Base-by-base conservation (phyloP, 163 green algal species). In the Trebouxia gelatinosa region DNA sequence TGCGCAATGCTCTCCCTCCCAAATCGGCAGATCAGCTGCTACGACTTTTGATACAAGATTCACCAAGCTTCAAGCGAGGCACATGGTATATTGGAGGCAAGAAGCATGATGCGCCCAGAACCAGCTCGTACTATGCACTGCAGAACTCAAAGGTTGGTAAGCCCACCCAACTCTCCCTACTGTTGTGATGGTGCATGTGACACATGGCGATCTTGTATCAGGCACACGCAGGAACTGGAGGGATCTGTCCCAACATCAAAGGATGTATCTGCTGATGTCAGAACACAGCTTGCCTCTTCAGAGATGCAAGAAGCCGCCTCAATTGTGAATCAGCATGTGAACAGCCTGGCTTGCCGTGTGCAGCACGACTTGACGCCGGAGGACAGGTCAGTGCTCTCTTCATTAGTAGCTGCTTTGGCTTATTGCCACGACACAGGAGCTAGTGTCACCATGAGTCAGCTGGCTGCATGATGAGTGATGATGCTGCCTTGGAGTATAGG, bases 1-100 rank as follows among this genome's bases (percentile, higher is more conserved):
- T 87, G 61, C 51, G 65, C n/a, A 16, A 75, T 66, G 80, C 75
- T 19, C 77, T 87, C 77, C 83, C 83, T 11, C 0, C 50, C 0
- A 28, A 77, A 16, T 72, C 85, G 43, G 79, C 83, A 26, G 43
- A 78, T 1, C 21, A 39, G 13, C 43, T 87, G 71, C 65, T 85
- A 17, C 23, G 21, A 28, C 31, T 70, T 31, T 37, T 84, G 32
- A 40, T 82, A 13, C 19, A 58, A 28, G 75, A 84, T 32, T 43
- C 31, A 23, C 11, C 39, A 11, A 68, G 37, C 35, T 68, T 62
- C 68, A 66, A 37, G 32, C 67, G 51, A 59, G 67, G 66, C 3
- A 57, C 48, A 29, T 78, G 68, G 78, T 50, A 65, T 7, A 80
- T 83, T 28, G 61, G 48, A 32, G 64, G 72, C 37, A 70, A 78